A percentile compares a stretch with the other conserved stretches of the same genome.
Conservation (phyloP, 495 filamentous ascomycete species). For the Penicillium parvum region DNA sequence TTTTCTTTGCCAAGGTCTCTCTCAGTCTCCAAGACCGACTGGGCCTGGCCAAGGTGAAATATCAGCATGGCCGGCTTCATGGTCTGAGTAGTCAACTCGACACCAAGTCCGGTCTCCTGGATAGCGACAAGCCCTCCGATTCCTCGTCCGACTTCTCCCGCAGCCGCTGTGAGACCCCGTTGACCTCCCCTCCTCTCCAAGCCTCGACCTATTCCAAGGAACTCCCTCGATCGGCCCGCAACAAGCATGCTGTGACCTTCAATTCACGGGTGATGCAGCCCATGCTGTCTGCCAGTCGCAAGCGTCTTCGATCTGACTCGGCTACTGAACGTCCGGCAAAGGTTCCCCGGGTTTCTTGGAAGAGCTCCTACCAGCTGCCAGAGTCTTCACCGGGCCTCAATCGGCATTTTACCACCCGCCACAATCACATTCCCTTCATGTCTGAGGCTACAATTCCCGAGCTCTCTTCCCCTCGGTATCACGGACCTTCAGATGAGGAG, state of each 20-base stretch:
- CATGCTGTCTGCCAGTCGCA: slow-evolving; percentile 48
- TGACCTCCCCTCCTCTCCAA: slow-evolving; percentile 41
- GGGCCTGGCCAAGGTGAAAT: slow-evolving; percentile 93
- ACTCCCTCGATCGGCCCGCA: slow-evolving; percentile 42
- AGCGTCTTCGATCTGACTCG: slow-evolving; percentile 68
- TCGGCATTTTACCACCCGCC: slow-evolving; percentile 30
- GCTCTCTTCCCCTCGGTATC: slow-evolving; percentile 56
- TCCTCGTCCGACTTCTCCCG: slow-evolving; percentile 64
- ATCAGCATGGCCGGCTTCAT: slow-evolving; percentile 67
- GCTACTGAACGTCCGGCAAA: slow-evolving; percentile 54
- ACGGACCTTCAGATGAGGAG: slow-evolving; percentile 68
- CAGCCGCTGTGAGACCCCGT: slow-evolving; percentile 44
- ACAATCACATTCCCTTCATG: slow-evolving; percentile 65
- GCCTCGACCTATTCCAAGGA: slow-evolving; percentile 42
- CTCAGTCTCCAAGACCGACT: slow-evolving; percentile 86
- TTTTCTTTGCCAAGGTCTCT: slow-evolving; percentile 64
- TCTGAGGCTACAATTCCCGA: slow-evolving; percentile 65
- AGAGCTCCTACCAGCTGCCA: slow-evolving; percentile 64
- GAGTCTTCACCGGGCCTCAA: slow-evolving; percentile 72
- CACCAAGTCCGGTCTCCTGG: slow-evolving; percentile 35
- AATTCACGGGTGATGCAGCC: slow-evolving; percentile 43
- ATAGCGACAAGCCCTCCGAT: slow-evolving; percentile 56
- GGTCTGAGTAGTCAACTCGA: slow-evolving; percentile 57
- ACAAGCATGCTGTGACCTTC: slow-evolving; percentile 47
- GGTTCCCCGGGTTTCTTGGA: slow-evolving; percentile 62